These are phyloP conservation scores for Silene conica DNA, from an alignment of 148 eudicot species.

Conservation along the genomic window DNA sequence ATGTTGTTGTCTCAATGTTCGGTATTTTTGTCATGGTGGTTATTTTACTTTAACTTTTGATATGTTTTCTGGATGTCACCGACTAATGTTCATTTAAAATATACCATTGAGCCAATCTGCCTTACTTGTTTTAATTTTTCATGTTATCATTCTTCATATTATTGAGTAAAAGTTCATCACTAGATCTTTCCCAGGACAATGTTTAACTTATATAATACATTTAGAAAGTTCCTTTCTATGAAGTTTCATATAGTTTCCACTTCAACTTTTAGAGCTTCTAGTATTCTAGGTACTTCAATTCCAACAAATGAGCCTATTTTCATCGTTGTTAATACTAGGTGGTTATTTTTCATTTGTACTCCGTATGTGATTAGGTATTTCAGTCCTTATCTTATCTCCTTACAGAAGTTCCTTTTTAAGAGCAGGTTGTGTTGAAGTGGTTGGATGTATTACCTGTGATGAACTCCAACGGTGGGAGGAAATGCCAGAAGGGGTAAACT, in stretches of 20 bases:
- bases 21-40: neutral
- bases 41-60: neutral
- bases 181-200: neutral
- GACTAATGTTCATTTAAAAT: too few relatives aligned
- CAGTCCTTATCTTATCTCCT: neutral
- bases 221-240: too few relatives aligned
- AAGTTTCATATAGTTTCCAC: too few relatives aligned
- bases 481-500: slow-evolving; percentile 73
- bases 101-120: neutral
- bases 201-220: neutral
- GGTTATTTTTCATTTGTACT: neutral
- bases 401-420: slow-evolving; percentile 8
- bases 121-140: neutral
- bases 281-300: neutral
- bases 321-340: too few relatives aligned
- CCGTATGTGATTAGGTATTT: slow-evolving; percentile 5
- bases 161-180: neutral
- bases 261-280: too few relatives aligned
- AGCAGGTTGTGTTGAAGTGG: slow-evolving; percentile 87
- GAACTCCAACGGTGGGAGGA: slow-evolving; percentile 78
- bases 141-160: neutral
- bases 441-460: slow-evolving; percentile 71
- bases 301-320: neutral
- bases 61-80: neutral
- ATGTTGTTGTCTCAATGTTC: neutral